Percentiles rank a stretch among this genome's conserved stretches.
Evolutionary conservation across 495 filamentous ascomycete genomes (phyloP).

Genomic region (Alectoria sarmentosa): DNA sequence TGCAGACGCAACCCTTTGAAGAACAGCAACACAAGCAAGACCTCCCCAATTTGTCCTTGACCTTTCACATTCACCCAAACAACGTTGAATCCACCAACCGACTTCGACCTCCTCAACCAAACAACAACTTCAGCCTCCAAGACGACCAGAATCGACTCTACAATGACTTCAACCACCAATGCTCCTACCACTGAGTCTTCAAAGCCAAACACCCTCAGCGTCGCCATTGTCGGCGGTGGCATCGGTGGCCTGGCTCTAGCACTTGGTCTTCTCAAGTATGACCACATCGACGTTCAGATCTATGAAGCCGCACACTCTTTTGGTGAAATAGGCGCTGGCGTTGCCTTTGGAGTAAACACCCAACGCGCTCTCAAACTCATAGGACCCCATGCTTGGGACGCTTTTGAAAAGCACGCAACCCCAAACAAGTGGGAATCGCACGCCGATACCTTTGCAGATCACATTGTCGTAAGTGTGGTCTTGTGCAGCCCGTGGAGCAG

Average conservation of each 20-base stretch:
- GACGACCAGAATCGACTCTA: background rate
- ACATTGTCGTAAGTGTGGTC: conserved; percentile 13
- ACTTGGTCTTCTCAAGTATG: conserved; percentile 27
- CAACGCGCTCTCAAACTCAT: conserved; percentile 26
- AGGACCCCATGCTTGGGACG: conserved; percentile 26
- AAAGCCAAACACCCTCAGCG: background rate
- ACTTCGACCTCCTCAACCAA: background rate
- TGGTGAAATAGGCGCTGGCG: conserved; percentile 36
- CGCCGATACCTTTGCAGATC: background rate
- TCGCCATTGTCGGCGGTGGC: conserved; percentile 25
- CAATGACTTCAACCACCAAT: background rate
- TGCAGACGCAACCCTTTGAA: background rate
- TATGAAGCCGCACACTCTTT: conserved; percentile 44
- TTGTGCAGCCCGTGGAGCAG: background rate
- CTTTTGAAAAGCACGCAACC: conserved; percentile 34
- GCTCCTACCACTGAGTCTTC: background rate
- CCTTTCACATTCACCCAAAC: background rate
- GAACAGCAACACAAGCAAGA: background rate
- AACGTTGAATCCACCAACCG: background rate
- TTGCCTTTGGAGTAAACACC: conserved; percentile 26
- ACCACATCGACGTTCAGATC: conserved; percentile 36
- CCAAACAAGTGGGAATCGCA: conserved; percentile 35
- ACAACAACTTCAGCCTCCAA: background rate
- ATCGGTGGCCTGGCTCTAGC: conserved; percentile 31
- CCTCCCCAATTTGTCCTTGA: background rate